Evolutionary conservation across 345 rosid species (phyloP).

Genomic region (Heritiera littoralis): DNA sequence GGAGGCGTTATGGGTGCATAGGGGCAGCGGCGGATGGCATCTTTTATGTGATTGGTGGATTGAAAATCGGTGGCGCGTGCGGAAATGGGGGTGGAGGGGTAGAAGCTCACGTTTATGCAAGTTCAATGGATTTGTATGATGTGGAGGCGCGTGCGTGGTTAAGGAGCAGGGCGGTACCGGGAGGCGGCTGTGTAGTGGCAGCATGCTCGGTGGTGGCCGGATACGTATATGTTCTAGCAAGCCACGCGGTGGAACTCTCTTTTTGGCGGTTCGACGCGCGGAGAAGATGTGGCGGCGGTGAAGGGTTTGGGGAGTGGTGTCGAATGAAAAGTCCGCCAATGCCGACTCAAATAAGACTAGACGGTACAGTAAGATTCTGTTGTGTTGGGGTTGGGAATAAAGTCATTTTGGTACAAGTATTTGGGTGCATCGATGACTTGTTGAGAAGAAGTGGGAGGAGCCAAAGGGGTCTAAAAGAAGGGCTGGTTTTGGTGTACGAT

Average conservation of each 20-base stretch:
- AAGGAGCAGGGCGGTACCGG: conserved; percentile 75
- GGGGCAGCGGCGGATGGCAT: conserved; percentile 80
- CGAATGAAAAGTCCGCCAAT: conserved; percentile 75
- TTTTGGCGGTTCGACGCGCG: conserved; percentile 81
- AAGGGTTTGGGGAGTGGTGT: conserved; percentile 75
- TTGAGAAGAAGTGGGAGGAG: conserved; percentile 75
- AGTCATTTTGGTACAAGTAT: conserved; percentile 75
- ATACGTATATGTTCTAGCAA: conserved; percentile 58
- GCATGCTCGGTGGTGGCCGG: conserved; percentile 68
- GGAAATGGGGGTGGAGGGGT: conserved; percentile 38
- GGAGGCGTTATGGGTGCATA: conserved; percentile 77
- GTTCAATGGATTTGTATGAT: conserved; percentile 88
- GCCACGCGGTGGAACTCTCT: conserved; percentile 90
- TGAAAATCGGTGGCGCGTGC: conserved; percentile 54
- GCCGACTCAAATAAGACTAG: conserved; percentile 67
- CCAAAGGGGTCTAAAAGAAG: conserved; percentile 52
- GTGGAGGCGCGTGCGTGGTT: conserved; percentile 69
- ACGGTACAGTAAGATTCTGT: conserved; percentile 74
- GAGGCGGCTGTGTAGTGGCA: conserved; percentile 91
- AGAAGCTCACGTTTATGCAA: conserved; percentile 69
- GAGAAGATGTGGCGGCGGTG: conserved; percentile 30
- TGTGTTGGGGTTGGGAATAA: conserved; percentile 67
- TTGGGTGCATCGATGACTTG: conserved; percentile 79
- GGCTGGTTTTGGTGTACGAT: conserved; percentile 69
- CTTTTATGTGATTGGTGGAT: conserved; percentile 84